Base-by-base conservation (phyloP, 257 asterid genomes). In the Solanum peruvianum region DNA sequence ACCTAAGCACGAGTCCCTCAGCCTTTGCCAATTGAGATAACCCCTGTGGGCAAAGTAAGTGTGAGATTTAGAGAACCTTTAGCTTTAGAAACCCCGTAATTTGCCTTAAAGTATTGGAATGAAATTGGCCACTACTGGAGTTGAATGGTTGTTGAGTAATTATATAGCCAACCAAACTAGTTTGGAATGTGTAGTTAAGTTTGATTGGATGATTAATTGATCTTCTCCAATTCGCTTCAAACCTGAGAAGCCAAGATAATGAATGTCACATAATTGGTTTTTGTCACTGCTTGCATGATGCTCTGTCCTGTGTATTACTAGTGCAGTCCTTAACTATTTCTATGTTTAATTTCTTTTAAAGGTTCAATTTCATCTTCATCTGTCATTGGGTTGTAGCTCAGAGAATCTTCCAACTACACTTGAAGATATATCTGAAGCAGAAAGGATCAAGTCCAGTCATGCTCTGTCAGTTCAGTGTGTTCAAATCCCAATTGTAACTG, bases 311-410 rank as follows among this genome's bases (percentile, higher is more conserved):
- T 20, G 11, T 47, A 49, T 49, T 80, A 29, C 45, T n/a, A 49
- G 2, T 49, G 29, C 85, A 47, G 12, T 80, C 44, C 31, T 80
- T 80, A 49, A 47, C 85, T 80, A 29, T 62, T 21, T 80, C 20
- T 70, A 81, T 80, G 35, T 47, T 86, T 21, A 27, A 82, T 89
- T 92, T 84, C 82, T 85, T 86, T 89, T 49, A 86, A 89, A 94
- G 98, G 96, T 91, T 47, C 90, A 88, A 5, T 88, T 89, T 90
- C 93, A 91, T 90, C 96, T 95, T 89, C 91, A 90, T 84, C 89
- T 94, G 91, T 92, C 95, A 27, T 86, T 91, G 85, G 92, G 88
- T 90, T 91, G 88, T 44, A 85, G 85, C 88, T 89, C 94, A 5
- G 92, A 92, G 88, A 83, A 82, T 62, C n/a, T 86, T 23, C 29